Evolutionary conservation across 257 asterid genomes (phyloP), one percentile per base, ranked within the genome.

Genomic region (Rauvolfia tetraphylla): DNA sequence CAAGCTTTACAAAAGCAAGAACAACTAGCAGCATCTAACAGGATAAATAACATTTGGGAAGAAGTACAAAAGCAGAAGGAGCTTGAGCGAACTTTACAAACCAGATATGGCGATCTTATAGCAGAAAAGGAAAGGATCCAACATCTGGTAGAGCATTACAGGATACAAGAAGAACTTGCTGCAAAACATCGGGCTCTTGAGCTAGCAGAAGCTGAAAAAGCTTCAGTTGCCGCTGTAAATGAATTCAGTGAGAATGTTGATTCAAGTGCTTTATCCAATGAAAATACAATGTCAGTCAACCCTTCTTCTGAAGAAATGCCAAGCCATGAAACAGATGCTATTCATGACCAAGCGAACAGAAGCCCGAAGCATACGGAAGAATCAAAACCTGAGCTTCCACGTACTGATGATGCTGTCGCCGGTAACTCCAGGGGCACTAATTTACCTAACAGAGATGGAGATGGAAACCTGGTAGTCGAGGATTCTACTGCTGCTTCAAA

Each of bases 1-100:
- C 85, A 79, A 80, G 94, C 92, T 76, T 75, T 95, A 79, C 97
- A 91, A 82, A 87, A 85, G 84, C 97, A 93, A 88, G 99, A 95
- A 78, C 87, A 85, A 29, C 31, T 86, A 71, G 91, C 97, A 29
- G 96, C 97, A 57, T 79, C 96, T 22, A 86, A 89, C 76, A 87
- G 99, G 83, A 88, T 93, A 76, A 85, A 93, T 79, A 84, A 86
- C 76, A 88, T 91, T 29, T 95, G 99, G 99, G 98, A 95, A 86
- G 98, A 95, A 86, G 97, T 89, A 68, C 97, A 95, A 91, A 95
- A 93, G 81, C 99, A 95, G 85, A 95, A 95, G 86, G 96, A 95
- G 71, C 93, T 95, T 0, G 99, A 95, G 84, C 87, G 81, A 46
- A 84, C 76, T 63, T 72, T 90, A 62, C 99, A 95, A 84, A 88